These are phyloP conservation scores for Pichia phayaonensis DNA, from an alignment of 805 yeast genomes.

Conservation along the genomic window DNA sequence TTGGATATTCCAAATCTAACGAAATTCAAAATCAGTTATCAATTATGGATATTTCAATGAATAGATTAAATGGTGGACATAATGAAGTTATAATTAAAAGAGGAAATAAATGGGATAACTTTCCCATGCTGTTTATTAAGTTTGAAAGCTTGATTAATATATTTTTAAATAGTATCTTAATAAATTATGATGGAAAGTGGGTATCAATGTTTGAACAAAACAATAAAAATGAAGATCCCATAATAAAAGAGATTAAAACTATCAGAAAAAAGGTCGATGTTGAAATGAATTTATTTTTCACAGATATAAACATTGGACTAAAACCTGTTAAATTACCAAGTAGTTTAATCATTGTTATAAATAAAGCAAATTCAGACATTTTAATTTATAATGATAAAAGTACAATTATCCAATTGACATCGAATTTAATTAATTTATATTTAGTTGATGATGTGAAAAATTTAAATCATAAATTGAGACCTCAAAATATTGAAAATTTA, in stretches of 20 bases:
- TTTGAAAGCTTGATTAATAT: slow-evolving; percentile 30
- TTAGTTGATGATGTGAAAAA: slow-evolving; percentile 56
- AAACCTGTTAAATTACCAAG: slow-evolving; percentile 53
- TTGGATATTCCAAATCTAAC: slow-evolving; percentile 14
- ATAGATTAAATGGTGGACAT: background rate
- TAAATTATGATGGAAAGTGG: slow-evolving; percentile 61
- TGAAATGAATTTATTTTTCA: slow-evolving; percentile 28
- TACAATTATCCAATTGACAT: slow-evolving; percentile 24
- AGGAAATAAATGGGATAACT: slow-evolving; percentile 6
- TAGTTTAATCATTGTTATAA: slow-evolving; percentile 44
- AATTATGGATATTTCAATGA: background rate
- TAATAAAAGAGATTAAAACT: slow-evolving; percentile 8
- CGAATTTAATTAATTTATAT: slow-evolving; percentile 43
- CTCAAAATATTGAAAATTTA: slow-evolving; percentile 25
- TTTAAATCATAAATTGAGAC: slow-evolving; percentile 21
- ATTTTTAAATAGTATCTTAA: slow-evolving; percentile 37
- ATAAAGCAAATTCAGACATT: slow-evolving; percentile 48
- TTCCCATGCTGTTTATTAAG: slow-evolving; percentile 12
- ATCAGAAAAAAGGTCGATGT: background rate
- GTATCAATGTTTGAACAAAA: slow-evolving; percentile 33
- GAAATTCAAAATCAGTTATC: slow-evolving; percentile 7
- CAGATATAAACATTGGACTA: slow-evolving; percentile 54
- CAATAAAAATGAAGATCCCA: slow-evolving; percentile 9
- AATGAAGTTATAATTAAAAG: slow-evolving; percentile 3
- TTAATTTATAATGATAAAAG: slow-evolving; percentile 24